Evolutionary conservation across 169 alveolate genomes (phyloP).

Genomic region (Fabrea salina): DNA sequence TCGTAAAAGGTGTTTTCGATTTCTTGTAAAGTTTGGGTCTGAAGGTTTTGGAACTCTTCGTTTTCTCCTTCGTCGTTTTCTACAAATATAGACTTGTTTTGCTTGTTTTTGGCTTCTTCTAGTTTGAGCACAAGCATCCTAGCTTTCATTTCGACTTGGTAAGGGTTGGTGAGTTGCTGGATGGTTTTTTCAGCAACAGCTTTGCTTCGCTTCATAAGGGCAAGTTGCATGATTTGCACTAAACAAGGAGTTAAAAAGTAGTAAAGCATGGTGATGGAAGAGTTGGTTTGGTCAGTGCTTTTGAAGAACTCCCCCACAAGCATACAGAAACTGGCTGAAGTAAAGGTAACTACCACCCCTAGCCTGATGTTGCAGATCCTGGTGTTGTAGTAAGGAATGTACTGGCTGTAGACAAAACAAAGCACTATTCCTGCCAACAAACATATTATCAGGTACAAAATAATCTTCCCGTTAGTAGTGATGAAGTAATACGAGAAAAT

Average conservation of each 20-base stretch:
- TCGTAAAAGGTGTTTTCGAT: constrained; percentile 1
- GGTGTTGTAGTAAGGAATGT: constrained; percentile 17
- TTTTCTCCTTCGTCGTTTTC: constrained; percentile 29
- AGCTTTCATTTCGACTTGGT: constrained; percentile 29
- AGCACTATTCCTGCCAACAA: background rate
- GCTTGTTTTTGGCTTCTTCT: constrained; percentile 9
- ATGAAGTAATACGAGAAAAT: constrained; percentile 25
- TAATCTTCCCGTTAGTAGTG: background rate
- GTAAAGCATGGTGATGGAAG: constrained; percentile 21
- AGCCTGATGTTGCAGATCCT: constrained; percentile 19
- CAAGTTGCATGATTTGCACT: constrained; percentile 1
- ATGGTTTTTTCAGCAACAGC: constrained; percentile 7
- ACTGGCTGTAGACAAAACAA: background rate
- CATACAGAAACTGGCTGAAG: constrained; percentile 29
- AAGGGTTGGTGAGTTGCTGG: constrained; percentile 28
- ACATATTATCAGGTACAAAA: background rate
- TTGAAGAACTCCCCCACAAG: constrained; percentile 34
- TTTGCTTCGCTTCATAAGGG: constrained; percentile 15
- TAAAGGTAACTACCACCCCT: constrained; percentile 5
- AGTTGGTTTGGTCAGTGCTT: constrained; percentile 22
- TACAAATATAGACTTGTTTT: constrained; percentile 8
- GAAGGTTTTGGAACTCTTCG: background rate
- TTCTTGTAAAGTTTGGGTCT: constrained; percentile 21
- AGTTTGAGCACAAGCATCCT: constrained; percentile 23
- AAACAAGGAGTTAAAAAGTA: constrained; percentile 28